These are phyloP conservation scores for Cadophora sp. DNA, from an alignment of 2,329 filamentous ascomycete species.

Conservation along the genomic window DNA sequence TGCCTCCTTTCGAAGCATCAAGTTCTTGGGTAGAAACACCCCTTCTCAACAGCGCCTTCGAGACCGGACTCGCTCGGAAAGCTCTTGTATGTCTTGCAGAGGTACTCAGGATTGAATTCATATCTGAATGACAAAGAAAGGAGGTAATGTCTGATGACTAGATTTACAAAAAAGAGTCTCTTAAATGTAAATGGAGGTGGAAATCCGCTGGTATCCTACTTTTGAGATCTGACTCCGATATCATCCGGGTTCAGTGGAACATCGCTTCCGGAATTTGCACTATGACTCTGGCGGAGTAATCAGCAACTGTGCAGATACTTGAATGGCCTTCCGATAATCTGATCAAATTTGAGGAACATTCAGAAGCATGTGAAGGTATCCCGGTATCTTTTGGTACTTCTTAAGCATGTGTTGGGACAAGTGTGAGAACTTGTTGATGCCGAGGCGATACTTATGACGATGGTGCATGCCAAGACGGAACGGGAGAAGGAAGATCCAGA, in stretches of 20 bases:
- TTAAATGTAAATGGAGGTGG: not conserved
- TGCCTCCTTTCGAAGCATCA: constrained; percentile 41
- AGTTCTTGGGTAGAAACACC: constrained; percentile 41
- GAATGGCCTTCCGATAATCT: not conserved
- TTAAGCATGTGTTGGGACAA: constrained; percentile 13
- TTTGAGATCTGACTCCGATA: constrained; percentile 13
- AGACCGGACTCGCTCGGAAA: constrained; percentile 22
- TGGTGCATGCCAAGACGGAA: constrained; percentile 10
- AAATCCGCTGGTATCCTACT: not conserved
- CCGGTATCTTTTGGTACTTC: not conserved
- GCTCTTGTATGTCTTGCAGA: constrained; percentile 22
- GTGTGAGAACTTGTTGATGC: not conserved
- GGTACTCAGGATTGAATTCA: constrained; percentile 30
- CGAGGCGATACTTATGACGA: constrained; percentile 5
- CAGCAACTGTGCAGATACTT: not conserved
- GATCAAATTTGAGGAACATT: too few relatives aligned
- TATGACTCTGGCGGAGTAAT: not conserved
- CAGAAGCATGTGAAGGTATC: not conserved
- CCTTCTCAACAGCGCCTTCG: constrained; percentile 31
- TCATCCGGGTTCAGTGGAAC: constrained; percentile 11
- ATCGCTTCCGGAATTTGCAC: constrained; percentile 1
- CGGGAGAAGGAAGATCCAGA: not conserved
- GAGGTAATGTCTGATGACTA: too few relatives aligned
- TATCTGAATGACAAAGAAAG: constrained; percentile 14
- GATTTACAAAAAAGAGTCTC: not conserved